These are phyloP conservation scores for Talaromyces adpressus DNA, from an alignment of 495 filamentous ascomycete species.

Conservation along the genomic window DNA sequence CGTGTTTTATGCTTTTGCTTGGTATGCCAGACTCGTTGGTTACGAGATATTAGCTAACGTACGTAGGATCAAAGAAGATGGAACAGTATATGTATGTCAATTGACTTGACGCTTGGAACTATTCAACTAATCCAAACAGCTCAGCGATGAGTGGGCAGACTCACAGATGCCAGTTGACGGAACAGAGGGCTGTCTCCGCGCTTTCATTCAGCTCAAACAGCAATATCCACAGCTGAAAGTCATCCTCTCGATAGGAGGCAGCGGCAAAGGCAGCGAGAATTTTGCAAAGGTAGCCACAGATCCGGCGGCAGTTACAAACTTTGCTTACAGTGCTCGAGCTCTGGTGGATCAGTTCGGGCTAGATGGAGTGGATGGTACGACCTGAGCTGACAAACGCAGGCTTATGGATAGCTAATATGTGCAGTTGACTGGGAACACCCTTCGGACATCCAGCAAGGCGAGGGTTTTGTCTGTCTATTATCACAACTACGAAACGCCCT, in stretches of 20 bases:
- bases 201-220: conserved; percentile 66
- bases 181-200: conserved; percentile 66
- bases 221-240: conserved; percentile 70
- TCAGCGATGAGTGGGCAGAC: conserved; percentile 85
- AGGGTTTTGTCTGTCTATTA: conserved; percentile 66
- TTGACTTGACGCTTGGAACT: neutral
- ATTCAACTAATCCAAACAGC: conserved; percentile 36
- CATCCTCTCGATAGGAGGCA: conserved; percentile 82
- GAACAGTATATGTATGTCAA: conserved; percentile 65
- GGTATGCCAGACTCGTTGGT: conserved; percentile 25
- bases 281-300: conserved; percentile 68
- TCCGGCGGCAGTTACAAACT: conserved; percentile 54
- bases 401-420: neutral
- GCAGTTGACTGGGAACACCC: conserved; percentile 93
- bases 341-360: conserved; percentile 70
- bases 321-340: conserved; percentile 62
- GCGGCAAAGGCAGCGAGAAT: conserved; percentile 67
- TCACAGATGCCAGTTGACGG: conserved; percentile 73
- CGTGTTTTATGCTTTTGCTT: conserved; percentile 86
- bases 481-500: conserved; percentile 60
- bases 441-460: conserved; percentile 57
- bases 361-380: conserved; percentile 79
- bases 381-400: neutral
- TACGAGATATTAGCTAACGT: neutral
- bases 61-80: conserved; percentile 64